Percentiles rank a stretch among this genome's conserved stretches.
phyloP scores from a whole-genome alignment of 768 basidiomycete species.

The Phaeotremella skinneri region DNA sequence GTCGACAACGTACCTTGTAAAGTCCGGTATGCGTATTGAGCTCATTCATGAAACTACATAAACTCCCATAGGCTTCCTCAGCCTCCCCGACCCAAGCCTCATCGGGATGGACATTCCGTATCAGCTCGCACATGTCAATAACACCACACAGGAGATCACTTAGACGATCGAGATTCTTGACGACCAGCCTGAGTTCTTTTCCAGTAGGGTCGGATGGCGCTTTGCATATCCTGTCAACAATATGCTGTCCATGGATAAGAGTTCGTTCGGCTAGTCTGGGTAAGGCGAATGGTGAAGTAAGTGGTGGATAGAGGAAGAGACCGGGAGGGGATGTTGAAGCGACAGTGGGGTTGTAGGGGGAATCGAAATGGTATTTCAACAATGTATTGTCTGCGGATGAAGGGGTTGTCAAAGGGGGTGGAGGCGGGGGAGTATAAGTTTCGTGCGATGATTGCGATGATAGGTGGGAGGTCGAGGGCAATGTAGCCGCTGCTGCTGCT shows the following conservation, averaged over 20 bases:
- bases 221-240: slow-evolving; percentile 78
- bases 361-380: slow-evolving; percentile 38
- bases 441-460: background rate
- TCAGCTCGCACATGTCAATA: slow-evolving; percentile 90
- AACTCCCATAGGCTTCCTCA: slow-evolving; percentile 79
- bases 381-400: slow-evolving; percentile 21
- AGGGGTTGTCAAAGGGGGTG: slow-evolving; percentile 8
- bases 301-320: slow-evolving; percentile 74
- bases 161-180: slow-evolving; percentile 93
- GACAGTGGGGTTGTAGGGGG: slow-evolving; percentile 10
- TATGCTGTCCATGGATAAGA: slow-evolving; percentile 69
- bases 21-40: slow-evolving; percentile 90
- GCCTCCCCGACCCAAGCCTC: slow-evolving; percentile 75
- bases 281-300: slow-evolving; percentile 69
- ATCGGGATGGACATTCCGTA: slow-evolving; percentile 92
- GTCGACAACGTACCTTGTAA: slow-evolving; percentile 66
- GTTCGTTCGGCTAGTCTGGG: slow-evolving; percentile 73
- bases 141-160: slow-evolving; percentile 95
- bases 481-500: slow-evolving; percentile 12
- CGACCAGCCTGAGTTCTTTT: slow-evolving; percentile 74
- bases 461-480: background rate
- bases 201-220: slow-evolving; percentile 61
- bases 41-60: slow-evolving; percentile 97
- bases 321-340: slow-evolving; percentile 58
- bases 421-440: slow-evolving; percentile 4